Evolutionary conservation across 1,139 yeast species (phyloP).

Genomic region (Blastobotrys malaysiensis): DNA sequence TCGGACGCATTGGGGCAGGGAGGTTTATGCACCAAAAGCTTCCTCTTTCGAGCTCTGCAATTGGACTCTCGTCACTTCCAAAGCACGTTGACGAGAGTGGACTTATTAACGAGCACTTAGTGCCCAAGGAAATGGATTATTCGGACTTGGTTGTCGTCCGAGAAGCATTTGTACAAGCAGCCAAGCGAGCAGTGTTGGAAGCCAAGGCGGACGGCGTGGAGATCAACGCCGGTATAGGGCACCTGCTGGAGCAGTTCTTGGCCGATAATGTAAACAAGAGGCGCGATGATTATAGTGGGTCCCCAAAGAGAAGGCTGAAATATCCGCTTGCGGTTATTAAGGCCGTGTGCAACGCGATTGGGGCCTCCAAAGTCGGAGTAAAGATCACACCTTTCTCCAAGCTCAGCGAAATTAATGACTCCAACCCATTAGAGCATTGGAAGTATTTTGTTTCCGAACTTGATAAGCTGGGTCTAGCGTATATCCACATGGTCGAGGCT

Average conservation of each 20-base stretch:
- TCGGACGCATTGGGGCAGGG: conserved; percentile 1
- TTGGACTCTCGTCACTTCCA: not conserved
- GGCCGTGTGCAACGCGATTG: conserved; percentile 45
- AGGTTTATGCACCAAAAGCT: conserved; percentile 1
- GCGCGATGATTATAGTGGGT: conserved; percentile 66
- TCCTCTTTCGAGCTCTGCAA: conserved; percentile 2
- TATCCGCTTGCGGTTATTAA: conserved; percentile 52
- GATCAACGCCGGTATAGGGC: conserved; percentile 67
- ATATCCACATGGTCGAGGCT: conserved; percentile 49
- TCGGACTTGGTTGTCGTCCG: conserved; percentile 24
- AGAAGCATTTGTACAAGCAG: conserved; percentile 37
- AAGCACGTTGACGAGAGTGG: conserved; percentile 40
- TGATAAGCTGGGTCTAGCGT: conserved; percentile 39
- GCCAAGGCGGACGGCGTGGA: conserved; percentile 69
- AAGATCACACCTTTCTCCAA: conserved; percentile 54
- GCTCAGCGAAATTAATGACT: conserved; percentile 33
- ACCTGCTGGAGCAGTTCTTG: conserved; percentile 45
- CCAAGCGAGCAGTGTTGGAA: conserved; percentile 39
- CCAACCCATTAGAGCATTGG: conserved; percentile 27
- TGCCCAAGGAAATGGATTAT: conserved; percentile 1
- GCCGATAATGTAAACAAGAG: conserved; percentile 48
- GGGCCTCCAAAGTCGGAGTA: conserved; percentile 48
- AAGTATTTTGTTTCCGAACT: conserved; percentile 28
- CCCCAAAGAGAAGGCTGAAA: conserved; percentile 60
- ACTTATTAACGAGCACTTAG: conserved; percentile 25